Base-by-base conservation (phyloP, 371 early-diverging fungal species). In the Mucor indicus region DNA sequence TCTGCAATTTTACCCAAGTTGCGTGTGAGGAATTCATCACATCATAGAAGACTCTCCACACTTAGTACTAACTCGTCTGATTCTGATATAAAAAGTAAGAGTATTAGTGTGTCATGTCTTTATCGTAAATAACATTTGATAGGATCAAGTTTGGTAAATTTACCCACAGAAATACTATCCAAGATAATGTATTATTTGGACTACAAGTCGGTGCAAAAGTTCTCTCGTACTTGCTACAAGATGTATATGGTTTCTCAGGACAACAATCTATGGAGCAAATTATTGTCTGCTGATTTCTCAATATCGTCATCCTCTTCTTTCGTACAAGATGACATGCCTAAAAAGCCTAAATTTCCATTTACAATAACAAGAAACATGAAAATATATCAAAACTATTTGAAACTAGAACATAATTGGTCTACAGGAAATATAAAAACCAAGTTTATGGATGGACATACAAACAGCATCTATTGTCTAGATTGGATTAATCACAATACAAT, bases 391-490 rank as follows among this genome's bases (percentile, higher is more conserved):
- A 54, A 65, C 12, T 64, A 65, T 24, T 21, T 57, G 5, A 24
- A 54, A 21, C 48, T 74, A 5, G 48, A 24, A 12, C 53, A 27
- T 22, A 63, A 69, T n/a, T 74, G 75, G 75, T 53, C 47, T 7
- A 46, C 55, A 8, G 75, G 75, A 3, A 53, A 68, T 17, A 59
- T 59, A 1, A 56, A 56, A 7, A 63, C 62, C 13, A 69, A 60
- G 21, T 79, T 68, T 36, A 61, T 90, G 16, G 48, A 60, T 3
- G 96, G 98, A 1, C 99, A 99, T 62, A 50, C 55, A 15, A 98
- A 97, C 54, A 87, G 92, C 38, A 91, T 99, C 0, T 94, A 99
- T 57, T 96, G 96, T 55, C 76, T 98, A 22, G 96, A 92, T 51
- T 91, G 72, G 61, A 48, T 70, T 1, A 44, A 32, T 81, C 56